Evolutionary conservation across 129 eudicot species (phyloP), one percentile per base, ranked within the genome.

Genomic region (Pseudognaphalium luteoalbum): DNA sequence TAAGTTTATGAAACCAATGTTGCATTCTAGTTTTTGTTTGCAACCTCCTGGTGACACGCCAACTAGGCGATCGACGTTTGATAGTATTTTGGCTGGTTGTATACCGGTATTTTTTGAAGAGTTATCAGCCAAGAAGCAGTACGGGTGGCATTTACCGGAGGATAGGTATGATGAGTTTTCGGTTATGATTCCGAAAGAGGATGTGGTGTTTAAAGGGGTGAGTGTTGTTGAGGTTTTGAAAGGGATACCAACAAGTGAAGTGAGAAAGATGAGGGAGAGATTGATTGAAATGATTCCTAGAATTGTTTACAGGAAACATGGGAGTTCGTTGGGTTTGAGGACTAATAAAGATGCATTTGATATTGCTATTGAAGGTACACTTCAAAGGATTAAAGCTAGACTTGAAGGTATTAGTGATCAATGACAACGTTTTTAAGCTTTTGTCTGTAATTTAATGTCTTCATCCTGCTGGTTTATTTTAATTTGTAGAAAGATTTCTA

Each of bases 21-120:
- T 94, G 73, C 91, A 83, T 56, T 79, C 97, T 0, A 94, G 83
- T 15, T 94, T 94, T 73, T 94, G 98, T 47, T 74, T 94, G 78
- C 97, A 94, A 69, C 97, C 98, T 2, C 98, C 97, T 0, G 91
- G 97, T 42, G 98, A 94, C 21, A 94, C 96, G 2, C 98, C 98
- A 2, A 89, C 97, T 0, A 76, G 97, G 61, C 73, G 96, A 22
- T 94, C 97, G 0, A 87, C 97, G 2, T 94, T 94, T 44, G 98
- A 91, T 33, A 83, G 88, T 16, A 83, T 94, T 6, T 33, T 94
- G 0, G 97, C 97, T 0, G 97, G 98, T 0, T 91, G 98, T 42
- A 91, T 94, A 37, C 98, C 98, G 15, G 98, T 94, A 3, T 94
- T 94, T 68, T 94, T 93, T 30, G 98, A 94, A 77, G 91, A 94